Percentiles rank a stretch among this genome's conserved stretches.
Conservation (phyloP, 768 basidiomycete species). For the Pleurotus ostreatus region DNA sequence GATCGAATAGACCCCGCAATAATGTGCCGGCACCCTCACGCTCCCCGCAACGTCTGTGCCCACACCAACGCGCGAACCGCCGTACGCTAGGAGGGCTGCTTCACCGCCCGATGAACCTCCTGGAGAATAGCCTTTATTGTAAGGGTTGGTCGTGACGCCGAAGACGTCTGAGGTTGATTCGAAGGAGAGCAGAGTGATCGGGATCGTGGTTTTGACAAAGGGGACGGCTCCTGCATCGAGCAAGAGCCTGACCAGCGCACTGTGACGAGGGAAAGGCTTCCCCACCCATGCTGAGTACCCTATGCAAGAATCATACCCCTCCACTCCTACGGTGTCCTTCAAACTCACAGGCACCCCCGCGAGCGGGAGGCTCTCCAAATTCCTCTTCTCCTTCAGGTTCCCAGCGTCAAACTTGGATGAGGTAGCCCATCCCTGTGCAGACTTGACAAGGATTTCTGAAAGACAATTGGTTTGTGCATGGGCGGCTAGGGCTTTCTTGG, state of each 20-base stretch:
- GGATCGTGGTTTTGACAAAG: slow-evolving; percentile 65
- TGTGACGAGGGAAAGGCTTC: slow-evolving; percentile 41
- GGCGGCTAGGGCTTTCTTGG: slow-evolving; percentile 41
- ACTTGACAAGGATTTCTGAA: slow-evolving; percentile 47
- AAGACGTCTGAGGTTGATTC: slow-evolving; percentile 56
- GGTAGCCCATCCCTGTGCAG: slow-evolving; percentile 27
- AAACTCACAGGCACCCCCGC: slow-evolving; percentile 54
- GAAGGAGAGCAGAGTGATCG: slow-evolving; percentile 54
- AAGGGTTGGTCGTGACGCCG: slow-evolving; percentile 57
- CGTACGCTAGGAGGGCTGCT: slow-evolving; percentile 56
- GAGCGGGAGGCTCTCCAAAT: slow-evolving; percentile 32
- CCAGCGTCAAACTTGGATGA: not conserved
- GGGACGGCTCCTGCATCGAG: slow-evolving; percentile 62
- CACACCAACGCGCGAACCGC: slow-evolving; percentile 57
- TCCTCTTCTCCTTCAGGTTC: not conserved
- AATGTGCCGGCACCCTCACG: slow-evolving; percentile 62
- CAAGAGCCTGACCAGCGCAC: slow-evolving; percentile 47
- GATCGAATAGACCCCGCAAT: slow-evolving; percentile 59
- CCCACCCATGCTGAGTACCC: slow-evolving; percentile 53
- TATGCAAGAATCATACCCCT: slow-evolving; percentile 53
- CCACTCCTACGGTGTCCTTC: slow-evolving; percentile 52
- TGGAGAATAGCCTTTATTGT: slow-evolving; percentile 46
- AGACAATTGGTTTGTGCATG: slow-evolving; percentile 51
- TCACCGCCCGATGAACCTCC: slow-evolving; percentile 75
- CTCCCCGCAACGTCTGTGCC: slow-evolving; percentile 72